Percentiles rank a stretch among this genome's conserved stretches.
Conservation (phyloP, 352 stramenopile species). For the Globisporangium iwayamae region DNA sequence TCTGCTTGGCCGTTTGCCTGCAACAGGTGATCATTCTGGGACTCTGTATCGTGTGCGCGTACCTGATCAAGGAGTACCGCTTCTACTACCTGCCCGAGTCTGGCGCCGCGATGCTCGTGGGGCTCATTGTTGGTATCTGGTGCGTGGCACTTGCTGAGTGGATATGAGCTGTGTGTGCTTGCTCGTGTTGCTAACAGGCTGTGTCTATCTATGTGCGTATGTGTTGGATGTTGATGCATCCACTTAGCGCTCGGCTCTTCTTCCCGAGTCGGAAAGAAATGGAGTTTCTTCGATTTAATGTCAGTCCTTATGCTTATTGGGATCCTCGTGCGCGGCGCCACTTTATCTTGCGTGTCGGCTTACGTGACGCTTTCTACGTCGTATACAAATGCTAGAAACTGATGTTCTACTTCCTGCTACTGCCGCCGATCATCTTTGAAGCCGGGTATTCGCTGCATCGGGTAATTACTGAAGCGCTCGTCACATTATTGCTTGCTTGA, state of each 20-base stretch:
- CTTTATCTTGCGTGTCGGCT: no score
- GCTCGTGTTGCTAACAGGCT: neutral
- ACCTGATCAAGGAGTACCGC: conserved; percentile 88
- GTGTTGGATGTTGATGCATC: neutral
- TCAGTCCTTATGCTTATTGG: conserved; percentile 16
- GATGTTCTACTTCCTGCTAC: conserved; percentile 96
- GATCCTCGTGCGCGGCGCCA: no score
- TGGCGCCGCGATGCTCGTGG: conserved; percentile 89
- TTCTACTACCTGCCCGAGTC: conserved; percentile 91
- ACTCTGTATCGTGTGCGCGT: conserved; percentile 88
- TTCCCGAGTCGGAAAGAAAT: conserved; percentile 86
- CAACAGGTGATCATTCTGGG: conserved; percentile 78
- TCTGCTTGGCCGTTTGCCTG: neutral
- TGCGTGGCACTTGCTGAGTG: conserved; percentile 14
- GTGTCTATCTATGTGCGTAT: conserved; percentile 1
- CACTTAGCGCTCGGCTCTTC: conserved; percentile 66
- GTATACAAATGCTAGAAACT: conserved; percentile 41
- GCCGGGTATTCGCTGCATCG: conserved; percentile 91
- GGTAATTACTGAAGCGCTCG: conserved; percentile 20
- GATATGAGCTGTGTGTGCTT: neutral
- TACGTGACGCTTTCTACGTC: neutral
- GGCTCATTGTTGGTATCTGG: conserved; percentile 83
- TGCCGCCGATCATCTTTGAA: conserved; percentile 98
- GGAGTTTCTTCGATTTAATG: conserved; percentile 89
- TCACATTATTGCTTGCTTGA: neutral